Percentiles rank a stretch among this genome's conserved stretches.
Evolutionary conservation across 495 filamentous ascomycete species (phyloP).

Genomic region (Neurospora africana): DNA sequence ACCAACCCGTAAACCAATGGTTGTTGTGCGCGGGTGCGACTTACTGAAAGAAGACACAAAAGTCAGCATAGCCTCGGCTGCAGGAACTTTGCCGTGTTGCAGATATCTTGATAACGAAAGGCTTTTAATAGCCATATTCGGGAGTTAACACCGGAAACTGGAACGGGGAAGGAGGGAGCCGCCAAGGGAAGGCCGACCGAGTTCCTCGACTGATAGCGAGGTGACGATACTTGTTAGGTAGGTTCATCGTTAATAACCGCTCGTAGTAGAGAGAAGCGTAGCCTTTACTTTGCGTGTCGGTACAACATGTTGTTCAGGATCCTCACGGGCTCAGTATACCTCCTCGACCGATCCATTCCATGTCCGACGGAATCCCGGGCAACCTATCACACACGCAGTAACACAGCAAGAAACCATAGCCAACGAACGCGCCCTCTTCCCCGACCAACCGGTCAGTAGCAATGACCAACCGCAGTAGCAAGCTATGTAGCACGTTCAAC

Average conservation of each 20-base stretch:
- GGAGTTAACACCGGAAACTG: background rate
- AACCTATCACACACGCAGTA: background rate
- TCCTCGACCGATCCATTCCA: background rate
- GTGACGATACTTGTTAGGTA: background rate
- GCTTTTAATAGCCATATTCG: background rate
- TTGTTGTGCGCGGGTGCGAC: background rate
- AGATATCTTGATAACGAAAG: background rate
- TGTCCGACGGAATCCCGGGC: background rate
- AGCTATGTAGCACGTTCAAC: background rate
- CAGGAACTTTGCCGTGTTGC: background rate
- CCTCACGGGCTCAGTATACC: background rate
- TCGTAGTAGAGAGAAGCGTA: too few relatives aligned
- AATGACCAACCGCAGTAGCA: background rate
- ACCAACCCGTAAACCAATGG: background rate
- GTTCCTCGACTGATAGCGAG: background rate
- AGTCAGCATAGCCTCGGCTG: background rate
- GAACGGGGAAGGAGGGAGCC: background rate
- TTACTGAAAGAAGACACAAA: background rate
- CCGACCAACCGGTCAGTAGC: background rate
- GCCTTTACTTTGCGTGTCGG: too few relatives aligned
- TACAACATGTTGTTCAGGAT: background rate
- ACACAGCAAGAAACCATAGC: background rate
- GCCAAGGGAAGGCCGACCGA: background rate
- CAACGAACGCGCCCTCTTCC: background rate
- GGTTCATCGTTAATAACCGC: too few relatives aligned